Evolutionary conservation across 116 monocot species (phyloP).

Genomic region (Cymodocea nodosa): DNA sequence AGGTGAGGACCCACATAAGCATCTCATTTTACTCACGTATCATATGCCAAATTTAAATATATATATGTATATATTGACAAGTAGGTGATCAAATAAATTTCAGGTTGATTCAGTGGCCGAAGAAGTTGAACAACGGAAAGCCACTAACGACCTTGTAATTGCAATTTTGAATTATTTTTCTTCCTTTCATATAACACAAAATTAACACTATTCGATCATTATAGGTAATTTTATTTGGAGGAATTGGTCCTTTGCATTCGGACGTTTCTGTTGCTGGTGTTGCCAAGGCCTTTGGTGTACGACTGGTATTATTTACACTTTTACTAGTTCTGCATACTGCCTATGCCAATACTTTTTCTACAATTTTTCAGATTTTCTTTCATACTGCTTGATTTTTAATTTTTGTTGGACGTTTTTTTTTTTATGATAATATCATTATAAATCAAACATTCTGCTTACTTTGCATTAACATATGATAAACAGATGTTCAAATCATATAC

Average conservation of each 20-base stretch:
- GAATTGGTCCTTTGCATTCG: constrained; percentile 90
- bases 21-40: neutral
- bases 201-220: constrained; percentile 1
- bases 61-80: neutral
- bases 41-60: neutral
- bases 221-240: constrained; percentile 92
- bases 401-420: no score
- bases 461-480: no score
- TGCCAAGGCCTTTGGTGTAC: constrained; percentile 96
- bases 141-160: constrained; percentile 64
- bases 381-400: no score
- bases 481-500: no score
- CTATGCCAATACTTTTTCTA: no score
- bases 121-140: constrained; percentile 62
- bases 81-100: neutral
- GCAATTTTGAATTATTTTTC: neutral
- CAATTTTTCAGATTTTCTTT: no score
- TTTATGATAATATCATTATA: no score
- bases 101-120: constrained; percentile 95
- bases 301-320: constrained; percentile 41
- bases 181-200: neutral
- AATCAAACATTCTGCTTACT: no score
- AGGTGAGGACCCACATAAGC: neutral
- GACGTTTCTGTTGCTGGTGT: constrained; percentile 91
- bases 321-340: no score